Conservation (phyloP, 2,329 filamentous ascomycete genomes). For the Alternaria arborescens region DNA sequence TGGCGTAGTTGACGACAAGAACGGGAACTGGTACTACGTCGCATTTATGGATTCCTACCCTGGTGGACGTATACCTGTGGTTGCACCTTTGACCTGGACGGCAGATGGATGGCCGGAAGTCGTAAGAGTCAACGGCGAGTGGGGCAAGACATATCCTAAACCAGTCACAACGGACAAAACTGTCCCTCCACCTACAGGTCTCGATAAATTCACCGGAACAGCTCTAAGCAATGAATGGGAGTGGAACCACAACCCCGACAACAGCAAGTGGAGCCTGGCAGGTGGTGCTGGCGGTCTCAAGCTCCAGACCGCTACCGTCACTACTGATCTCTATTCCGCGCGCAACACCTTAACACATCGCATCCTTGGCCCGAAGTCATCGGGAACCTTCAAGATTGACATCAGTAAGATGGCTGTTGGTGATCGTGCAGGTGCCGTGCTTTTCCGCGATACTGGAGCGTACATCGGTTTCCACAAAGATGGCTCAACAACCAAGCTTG, state of each 20-base stretch:
- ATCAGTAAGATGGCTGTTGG: slow-evolving; percentile 60
- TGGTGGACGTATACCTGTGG: slow-evolving; percentile 64
- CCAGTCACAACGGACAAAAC: slow-evolving; percentile 43
- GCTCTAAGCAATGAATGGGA: slow-evolving; percentile 61
- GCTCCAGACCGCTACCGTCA: slow-evolving; percentile 61
- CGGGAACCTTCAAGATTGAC: slow-evolving; percentile 62
- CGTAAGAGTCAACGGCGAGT: slow-evolving; percentile 55
- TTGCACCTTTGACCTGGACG: slow-evolving; percentile 64
- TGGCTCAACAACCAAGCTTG: slow-evolving; percentile 46
- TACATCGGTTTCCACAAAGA: slow-evolving; percentile 62
- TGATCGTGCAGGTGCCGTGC: slow-evolving; percentile 61
- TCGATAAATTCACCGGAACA: slow-evolving; percentile 58
- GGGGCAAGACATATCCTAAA: slow-evolving; percentile 57
- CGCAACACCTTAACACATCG: slow-evolving; percentile 56
- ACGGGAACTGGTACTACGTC: slow-evolving; percentile 67
- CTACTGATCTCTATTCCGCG: slow-evolving; percentile 58
- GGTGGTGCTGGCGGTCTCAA: slow-evolving; percentile 54
- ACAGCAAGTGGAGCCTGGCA: slow-evolving; percentile 55
- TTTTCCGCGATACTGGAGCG: slow-evolving; percentile 63
- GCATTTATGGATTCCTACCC: slow-evolving; percentile 66
- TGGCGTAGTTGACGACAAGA: slow-evolving; percentile 61
- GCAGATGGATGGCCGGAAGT: slow-evolving; percentile 62
- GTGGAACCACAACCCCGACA: slow-evolving; percentile 70
- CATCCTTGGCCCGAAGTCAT: slow-evolving; percentile 52
- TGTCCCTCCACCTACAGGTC: slow-evolving; percentile 49